These are phyloP conservation scores for Tolypocladium amazonense DNA, from an alignment of 2,329 filamentous ascomycete genomes.

Conservation along the genomic window DNA sequence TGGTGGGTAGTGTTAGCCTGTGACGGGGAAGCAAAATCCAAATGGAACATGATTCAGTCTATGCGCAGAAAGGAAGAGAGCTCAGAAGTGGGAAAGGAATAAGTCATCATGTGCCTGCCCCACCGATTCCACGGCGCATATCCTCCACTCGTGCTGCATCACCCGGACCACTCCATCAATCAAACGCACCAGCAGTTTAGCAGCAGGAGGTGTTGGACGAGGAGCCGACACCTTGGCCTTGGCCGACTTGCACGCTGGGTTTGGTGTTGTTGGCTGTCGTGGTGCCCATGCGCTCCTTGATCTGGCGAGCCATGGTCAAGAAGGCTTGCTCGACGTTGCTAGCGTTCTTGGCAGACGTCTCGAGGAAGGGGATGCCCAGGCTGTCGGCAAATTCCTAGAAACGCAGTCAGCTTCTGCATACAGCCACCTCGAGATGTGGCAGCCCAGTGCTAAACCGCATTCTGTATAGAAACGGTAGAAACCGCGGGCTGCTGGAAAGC, in stretches of 20 bases:
- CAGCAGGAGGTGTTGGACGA: constrained; percentile 82
- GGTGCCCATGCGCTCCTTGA: constrained; percentile 99
- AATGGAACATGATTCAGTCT: constrained; percentile 23
- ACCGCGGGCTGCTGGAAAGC: not conserved
- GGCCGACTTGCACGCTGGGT: constrained; percentile 90
- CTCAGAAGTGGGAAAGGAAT: constrained; percentile 2
- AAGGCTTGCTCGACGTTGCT: constrained; percentile 99
- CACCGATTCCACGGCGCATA: constrained; percentile 17
- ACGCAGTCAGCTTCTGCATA: constrained; percentile 9
- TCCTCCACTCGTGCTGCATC: constrained; percentile 7
- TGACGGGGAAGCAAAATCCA: constrained; percentile 17
- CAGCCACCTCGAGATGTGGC: not conserved
- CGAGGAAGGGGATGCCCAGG: constrained; percentile 96
- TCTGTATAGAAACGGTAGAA: not conserved
- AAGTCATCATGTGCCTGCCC: constrained; percentile 11
- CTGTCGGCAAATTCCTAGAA: constrained; percentile 93
- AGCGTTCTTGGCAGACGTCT: constrained; percentile 99
- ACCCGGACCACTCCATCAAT: not conserved
- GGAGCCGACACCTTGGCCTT: constrained; percentile 87
- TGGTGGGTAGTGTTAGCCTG: constrained; percentile 7
- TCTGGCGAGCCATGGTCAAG: constrained; percentile 98
- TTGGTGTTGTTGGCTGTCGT: constrained; percentile 95
- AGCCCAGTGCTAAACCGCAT: not conserved
- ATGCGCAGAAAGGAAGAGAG: constrained; percentile 20
- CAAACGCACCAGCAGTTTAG: constrained; percentile 40